Conservation (phyloP, 495 filamentous ascomycete genomes). For the Penicilliopsis zonata region DNA sequence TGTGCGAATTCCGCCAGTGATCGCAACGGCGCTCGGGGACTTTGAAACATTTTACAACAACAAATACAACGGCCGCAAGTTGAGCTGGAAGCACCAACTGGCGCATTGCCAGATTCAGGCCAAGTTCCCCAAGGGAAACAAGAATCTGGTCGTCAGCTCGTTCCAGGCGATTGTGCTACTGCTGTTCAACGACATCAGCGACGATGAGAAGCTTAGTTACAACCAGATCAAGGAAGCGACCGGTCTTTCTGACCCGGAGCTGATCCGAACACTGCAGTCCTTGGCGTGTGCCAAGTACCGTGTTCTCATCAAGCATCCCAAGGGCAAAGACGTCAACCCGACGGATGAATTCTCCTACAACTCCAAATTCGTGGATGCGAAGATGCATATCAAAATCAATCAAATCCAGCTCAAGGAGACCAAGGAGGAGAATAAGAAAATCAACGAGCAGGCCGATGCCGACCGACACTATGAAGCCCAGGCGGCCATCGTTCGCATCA, state of each 20-base stretch:
- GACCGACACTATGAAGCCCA: slow-evolving; percentile 94
- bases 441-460: slow-evolving; percentile 75
- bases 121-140: slow-evolving; percentile 60
- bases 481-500: slow-evolving; percentile 90
- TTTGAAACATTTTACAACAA: slow-evolving; percentile 74
- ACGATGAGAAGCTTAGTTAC: slow-evolving; percentile 49
- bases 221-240: slow-evolving; percentile 56
- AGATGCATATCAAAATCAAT: slow-evolving; percentile 95
- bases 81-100: slow-evolving; percentile 86
- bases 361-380: slow-evolving; percentile 58
- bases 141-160: slow-evolving; percentile 76
- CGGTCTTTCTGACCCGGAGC: slow-evolving; percentile 57
- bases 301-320: slow-evolving; percentile 78
- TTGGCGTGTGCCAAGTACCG: slow-evolving; percentile 82
- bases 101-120: slow-evolving; percentile 78
- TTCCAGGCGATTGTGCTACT: slow-evolving; percentile 88
- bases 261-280: slow-evolving; percentile 84
- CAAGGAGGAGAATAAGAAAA: slow-evolving; percentile 79
- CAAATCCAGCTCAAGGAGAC: slow-evolving; percentile 96
- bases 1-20: slow-evolving; percentile 60
- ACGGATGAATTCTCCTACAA: slow-evolving; percentile 80
- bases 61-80: slow-evolving; percentile 76
- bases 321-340: slow-evolving; percentile 62
- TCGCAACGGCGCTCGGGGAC: slow-evolving; percentile 51
- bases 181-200: slow-evolving; percentile 69